Conservation (phyloP, 2,329 filamentous ascomycete species). For the Colletotrichum agaves region DNA sequence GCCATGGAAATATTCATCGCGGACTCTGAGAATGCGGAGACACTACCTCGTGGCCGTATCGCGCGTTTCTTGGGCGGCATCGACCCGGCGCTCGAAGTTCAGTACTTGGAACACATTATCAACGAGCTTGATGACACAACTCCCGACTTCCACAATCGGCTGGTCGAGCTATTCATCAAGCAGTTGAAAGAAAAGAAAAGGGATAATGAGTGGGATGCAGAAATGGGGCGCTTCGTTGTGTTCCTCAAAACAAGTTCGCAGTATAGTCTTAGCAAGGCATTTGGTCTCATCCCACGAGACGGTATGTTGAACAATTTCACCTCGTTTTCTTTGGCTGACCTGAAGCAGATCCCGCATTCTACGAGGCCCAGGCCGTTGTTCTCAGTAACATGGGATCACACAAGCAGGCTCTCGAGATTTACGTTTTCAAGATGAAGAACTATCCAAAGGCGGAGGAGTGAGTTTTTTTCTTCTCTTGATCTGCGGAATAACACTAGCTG, state of each 20-base stretch:
- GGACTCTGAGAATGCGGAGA: constrained; percentile 92
- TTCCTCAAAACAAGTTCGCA: constrained; percentile 82
- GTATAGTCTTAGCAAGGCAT: constrained; percentile 83
- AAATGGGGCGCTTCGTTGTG: constrained; percentile 74
- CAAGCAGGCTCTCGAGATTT: constrained; percentile 95
- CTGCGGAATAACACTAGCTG: constrained; percentile 24
- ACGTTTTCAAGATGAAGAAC: constrained; percentile 92
- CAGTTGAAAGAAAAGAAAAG: constrained; percentile 59
- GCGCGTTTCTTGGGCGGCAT: constrained; percentile 78
- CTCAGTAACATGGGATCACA: constrained; percentile 96
- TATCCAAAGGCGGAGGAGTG: constrained; percentile 93
- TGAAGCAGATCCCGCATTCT: constrained; percentile 79
- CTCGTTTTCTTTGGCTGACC: constrained; percentile 22
- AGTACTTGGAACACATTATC: constrained; percentile 92
- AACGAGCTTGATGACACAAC: constrained; percentile 85
- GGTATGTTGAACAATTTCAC: constrained; percentile 60
- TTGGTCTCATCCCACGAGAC: constrained; percentile 81
- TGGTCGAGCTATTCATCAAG: constrained; percentile 77
- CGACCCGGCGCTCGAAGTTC: constrained; percentile 76
- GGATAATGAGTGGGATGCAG: constrained; percentile 63
- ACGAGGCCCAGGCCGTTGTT: constrained; percentile 89
- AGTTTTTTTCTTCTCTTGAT: constrained; percentile 47
- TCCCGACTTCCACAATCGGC: constrained; percentile 85
- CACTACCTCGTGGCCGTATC: constrained; percentile 80
- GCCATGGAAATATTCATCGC: constrained; percentile 95